Percentiles rank a stretch among this genome's conserved stretches.
phyloP scores from a whole-genome alignment of 495 filamentous ascomycete genomes.

The Aspergillus ostianus region DNA sequence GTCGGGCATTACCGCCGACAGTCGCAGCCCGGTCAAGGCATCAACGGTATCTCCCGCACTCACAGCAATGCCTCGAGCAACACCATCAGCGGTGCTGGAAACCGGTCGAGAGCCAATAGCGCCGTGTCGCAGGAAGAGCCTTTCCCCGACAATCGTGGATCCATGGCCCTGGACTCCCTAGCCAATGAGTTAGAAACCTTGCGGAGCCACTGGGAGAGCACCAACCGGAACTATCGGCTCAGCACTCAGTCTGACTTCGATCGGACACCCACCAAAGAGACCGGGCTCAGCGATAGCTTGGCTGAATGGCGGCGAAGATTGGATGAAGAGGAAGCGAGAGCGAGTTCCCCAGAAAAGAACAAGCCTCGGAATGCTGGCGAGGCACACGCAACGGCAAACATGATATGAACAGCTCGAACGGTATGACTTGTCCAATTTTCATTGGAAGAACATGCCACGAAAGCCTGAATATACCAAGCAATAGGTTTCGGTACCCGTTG shows the following conservation, averaged over 20 bases:
- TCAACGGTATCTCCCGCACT: constrained; percentile 42
- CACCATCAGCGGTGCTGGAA: constrained; percentile 29
- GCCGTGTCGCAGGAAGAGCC: constrained; percentile 56
- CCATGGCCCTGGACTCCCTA: constrained; percentile 83
- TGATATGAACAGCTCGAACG: constrained; percentile 32
- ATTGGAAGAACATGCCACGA: constrained; percentile 16
- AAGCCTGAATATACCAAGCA: constrained; percentile 3
- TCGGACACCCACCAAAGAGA: constrained; percentile 55
- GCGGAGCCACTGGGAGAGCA: constrained; percentile 89
- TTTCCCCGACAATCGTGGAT: constrained; percentile 69
- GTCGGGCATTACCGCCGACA: constrained; percentile 94
- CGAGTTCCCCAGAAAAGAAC: constrained; percentile 26
- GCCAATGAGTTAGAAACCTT: constrained; percentile 88
- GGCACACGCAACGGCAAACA: constrained; percentile 27
- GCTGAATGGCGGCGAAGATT: constrained; percentile 73
- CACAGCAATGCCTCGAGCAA: constrained; percentile 48
- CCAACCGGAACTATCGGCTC: constrained; percentile 88
- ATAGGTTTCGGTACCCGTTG: background rate
- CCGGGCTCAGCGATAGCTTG: constrained; percentile 62
- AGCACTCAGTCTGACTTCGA: constrained; percentile 87
- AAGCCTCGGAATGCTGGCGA: constrained; percentile 27
- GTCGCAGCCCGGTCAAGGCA: constrained; percentile 50
- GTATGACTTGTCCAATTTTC: constrained; percentile 18
- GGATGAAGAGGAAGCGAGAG: constrained; percentile 57
- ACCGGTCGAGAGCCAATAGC: constrained; percentile 42